Percentiles rank a stretch among this genome's conserved stretches.
Conservation (phyloP, 208 protist genomes). For the Angomonas desouzai region DNA sequence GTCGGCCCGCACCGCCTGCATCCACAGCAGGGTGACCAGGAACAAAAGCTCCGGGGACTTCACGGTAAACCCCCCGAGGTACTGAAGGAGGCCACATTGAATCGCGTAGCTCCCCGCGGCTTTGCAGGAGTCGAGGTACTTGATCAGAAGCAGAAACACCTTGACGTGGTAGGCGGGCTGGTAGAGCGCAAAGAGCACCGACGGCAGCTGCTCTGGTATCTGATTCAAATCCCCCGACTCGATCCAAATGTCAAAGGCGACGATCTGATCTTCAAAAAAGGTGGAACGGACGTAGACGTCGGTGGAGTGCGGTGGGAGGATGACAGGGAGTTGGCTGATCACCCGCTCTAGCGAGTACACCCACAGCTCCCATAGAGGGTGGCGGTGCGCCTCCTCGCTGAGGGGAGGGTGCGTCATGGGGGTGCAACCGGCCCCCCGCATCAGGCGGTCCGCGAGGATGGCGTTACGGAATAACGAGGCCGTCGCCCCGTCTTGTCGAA, state of each 20-base stretch:
- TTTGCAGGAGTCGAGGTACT: constrained; percentile 96
- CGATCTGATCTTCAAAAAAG: constrained; percentile 98
- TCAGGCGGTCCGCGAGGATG: constrained; percentile 96
- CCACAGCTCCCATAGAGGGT: constrained; percentile 96
- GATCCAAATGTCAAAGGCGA: constrained; percentile 99
- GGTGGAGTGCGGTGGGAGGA: constrained; percentile 31
- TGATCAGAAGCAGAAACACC: constrained; percentile 94
- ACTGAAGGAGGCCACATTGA: constrained; percentile 97
- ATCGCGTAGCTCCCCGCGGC: constrained; percentile 95
- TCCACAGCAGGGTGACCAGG: constrained; percentile 79
- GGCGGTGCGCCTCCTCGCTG: constrained; percentile 90
- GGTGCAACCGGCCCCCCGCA: constrained; percentile 93
- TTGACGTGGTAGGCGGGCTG: constrained; percentile 90
- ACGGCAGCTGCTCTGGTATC: constrained; percentile 95
- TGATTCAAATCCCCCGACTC: constrained; percentile 88
- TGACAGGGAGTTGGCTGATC: constrained; percentile 87
- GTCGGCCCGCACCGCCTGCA: constrained; percentile 75
- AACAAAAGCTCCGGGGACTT: constrained; percentile 73
- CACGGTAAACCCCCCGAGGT: constrained; percentile 95
- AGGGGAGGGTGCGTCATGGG: constrained; percentile 94
- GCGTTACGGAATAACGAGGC: constrained; percentile 97
- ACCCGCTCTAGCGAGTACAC: constrained; percentile 92
- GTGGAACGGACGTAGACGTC: constrained; percentile 77
- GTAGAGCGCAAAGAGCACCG: constrained; percentile 95
- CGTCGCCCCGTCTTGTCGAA: constrained; percentile 95